Percentiles rank a stretch among this genome's conserved stretches.
phyloP scores from a whole-genome alignment of 257 asterid genomes.

The Capsicum pubescens region DNA sequence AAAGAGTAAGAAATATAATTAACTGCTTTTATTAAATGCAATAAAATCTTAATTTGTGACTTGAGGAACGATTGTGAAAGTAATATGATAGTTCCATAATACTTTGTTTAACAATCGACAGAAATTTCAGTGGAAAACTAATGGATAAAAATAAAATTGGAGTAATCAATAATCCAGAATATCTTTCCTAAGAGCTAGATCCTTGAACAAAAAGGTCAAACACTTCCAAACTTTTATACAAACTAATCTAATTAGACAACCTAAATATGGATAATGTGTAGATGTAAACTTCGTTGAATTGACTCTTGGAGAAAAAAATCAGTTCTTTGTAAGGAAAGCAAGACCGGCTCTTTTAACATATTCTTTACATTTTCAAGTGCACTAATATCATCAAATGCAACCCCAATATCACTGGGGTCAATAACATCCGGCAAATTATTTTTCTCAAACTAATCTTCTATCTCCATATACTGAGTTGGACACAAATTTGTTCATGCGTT shows the following conservation, averaged over 20 bases:
- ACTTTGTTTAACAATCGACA: background rate
- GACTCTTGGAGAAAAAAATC: slow-evolving; percentile 86
- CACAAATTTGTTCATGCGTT: slow-evolving; percentile 28
- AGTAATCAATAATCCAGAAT: background rate
- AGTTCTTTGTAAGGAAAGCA: no score
- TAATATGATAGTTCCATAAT: no score
- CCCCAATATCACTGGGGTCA: no score
- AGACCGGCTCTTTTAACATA: no score
- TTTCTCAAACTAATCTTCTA: slow-evolving; percentile 85
- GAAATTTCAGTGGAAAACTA: background rate
- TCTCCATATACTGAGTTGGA: slow-evolving; percentile 67
- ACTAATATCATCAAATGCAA: slow-evolving; percentile 93
- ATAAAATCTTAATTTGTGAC: background rate
- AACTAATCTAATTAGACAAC: slow-evolving; percentile 25
- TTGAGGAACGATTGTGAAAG: background rate
- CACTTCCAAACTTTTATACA: background rate
- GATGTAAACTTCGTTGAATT: slow-evolving; percentile 63
- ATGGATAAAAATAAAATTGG: background rate
- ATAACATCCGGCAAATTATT: slow-evolving; percentile 72
- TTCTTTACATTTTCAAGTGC: slow-evolving; percentile 89
- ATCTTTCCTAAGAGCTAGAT: background rate
- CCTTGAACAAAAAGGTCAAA: background rate
- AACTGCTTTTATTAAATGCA: background rate
- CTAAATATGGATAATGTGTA: slow-evolving; percentile 4
- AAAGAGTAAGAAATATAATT: background rate